A percentile compares a stretch with the other conserved stretches of the same genome.
phyloP scores from a whole-genome alignment of 1,284 basidiomycete species.

The Limonomyces culmigenus region DNA sequence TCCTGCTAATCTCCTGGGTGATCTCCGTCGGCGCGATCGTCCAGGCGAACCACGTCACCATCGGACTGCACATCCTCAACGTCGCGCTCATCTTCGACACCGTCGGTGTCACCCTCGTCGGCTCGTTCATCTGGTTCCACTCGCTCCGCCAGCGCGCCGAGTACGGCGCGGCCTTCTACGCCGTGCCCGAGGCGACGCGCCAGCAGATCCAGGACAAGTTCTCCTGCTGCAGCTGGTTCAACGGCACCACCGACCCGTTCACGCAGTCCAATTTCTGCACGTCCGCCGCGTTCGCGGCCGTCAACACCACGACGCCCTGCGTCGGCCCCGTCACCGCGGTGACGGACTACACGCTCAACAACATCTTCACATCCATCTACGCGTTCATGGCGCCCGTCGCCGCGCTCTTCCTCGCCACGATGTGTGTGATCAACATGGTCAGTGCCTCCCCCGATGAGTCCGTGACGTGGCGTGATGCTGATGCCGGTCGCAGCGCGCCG shows the following conservation, averaged over 20 bases:
- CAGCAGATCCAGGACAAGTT: slow-evolving; percentile 62
- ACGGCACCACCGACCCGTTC: slow-evolving; percentile 32
- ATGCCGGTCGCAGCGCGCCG: slow-evolving; percentile 38
- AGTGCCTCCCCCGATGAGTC: slow-evolving; percentile 3
- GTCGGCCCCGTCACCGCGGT: slow-evolving; percentile 44
- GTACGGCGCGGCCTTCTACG: slow-evolving; percentile 40
- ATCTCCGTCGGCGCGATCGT: slow-evolving; percentile 55
- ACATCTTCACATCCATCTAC: slow-evolving; percentile 70
- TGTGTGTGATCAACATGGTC: slow-evolving; percentile 75
- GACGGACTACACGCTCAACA: slow-evolving; percentile 58
- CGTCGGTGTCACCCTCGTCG: slow-evolving; percentile 39
- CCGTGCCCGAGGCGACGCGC: slow-evolving; percentile 26
- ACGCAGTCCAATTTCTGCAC: slow-evolving; percentile 42
- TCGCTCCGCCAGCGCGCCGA: slow-evolving; percentile 54
- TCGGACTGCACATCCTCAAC: slow-evolving; percentile 57
- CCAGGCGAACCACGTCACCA: slow-evolving; percentile 48
- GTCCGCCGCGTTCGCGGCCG: slow-evolving; percentile 26
- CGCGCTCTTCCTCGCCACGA: slow-evolving; percentile 55
- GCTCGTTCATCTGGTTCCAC: slow-evolving; percentile 63
- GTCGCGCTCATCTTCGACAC: slow-evolving; percentile 48
- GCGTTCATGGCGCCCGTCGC: slow-evolving; percentile 72
- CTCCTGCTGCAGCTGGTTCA: slow-evolving; percentile 70
- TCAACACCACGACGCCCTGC: slow-evolving; percentile 36
- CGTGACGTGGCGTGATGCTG: neutral
- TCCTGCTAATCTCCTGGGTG: slow-evolving; percentile 48